Evolutionary conservation across 768 basidiomycete genomes (phyloP), one percentile per base, ranked within the genome.

Genomic region (Postia placenta): DNA sequence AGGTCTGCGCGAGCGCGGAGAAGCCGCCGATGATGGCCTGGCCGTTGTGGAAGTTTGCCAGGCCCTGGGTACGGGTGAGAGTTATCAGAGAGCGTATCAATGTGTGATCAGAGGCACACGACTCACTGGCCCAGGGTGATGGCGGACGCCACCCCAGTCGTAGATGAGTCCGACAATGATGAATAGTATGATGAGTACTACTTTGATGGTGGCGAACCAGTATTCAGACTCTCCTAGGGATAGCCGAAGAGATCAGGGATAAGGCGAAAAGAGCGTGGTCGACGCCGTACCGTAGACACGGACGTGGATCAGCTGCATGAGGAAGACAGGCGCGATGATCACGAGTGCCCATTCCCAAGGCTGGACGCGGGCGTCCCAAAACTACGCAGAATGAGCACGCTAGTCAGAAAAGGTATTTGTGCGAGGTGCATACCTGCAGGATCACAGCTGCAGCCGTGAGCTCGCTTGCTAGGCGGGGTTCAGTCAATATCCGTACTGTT

Each of bases 191-290:
- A 84, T 77, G 67, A 82, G 74, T 39, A 77, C 42, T 20, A 85
- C 77, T 64, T 85, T 85, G 57, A 85, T 72, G 56, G 77, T 70
- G 6, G 82, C 78, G 45, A 78, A 72, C 80, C 80, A 83, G 63
- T 79, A 80, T 55, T 78, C 79, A 0, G 76, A 74, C 69, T 83
- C 81, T 39, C 78, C 79, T 77, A 47, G 11, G 11, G 28, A 46
- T 20, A 24, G 22, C 22, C 24, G 40, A 12, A 15, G 47, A 40
- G 28, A 41, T 51, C 39, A 52, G 22, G 20, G 14, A 36, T 38
- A 17, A 39, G 25, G 1, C 14, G 14, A 36, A 35, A 17, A 39
- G 25, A 0, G 11, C 43, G 38, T 11, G 15, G 11, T 14, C 23
- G 19, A 22, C n/a, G n/a, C 56, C 68, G 47, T 40, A 76, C 78